Evolutionary conservation across 1,139 yeast genomes (phyloP).

Genomic region (Candida dubliniensis): DNA sequence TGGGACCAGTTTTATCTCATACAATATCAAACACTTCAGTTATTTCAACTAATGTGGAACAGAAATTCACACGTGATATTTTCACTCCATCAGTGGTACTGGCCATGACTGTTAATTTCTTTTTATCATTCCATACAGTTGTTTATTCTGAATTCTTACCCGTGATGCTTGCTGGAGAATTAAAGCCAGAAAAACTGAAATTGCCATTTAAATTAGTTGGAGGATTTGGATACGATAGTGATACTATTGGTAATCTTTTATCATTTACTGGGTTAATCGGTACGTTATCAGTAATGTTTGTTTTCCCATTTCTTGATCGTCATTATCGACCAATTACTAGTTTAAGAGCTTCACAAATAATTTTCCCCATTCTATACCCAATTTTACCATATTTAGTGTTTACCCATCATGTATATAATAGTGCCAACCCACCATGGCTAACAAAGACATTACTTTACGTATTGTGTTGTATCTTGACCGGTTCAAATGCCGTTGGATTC

Average conservation of each 20-base stretch:
- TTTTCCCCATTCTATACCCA: conserved; percentile 51
- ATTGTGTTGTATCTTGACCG: conserved; percentile 28
- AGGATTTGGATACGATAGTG: conserved; percentile 37
- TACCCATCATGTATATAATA: conserved; percentile 33
- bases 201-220: conserved; percentile 31
- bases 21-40: conserved; percentile 12
- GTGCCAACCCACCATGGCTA: conserved; percentile 24
- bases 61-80: conserved; percentile 16
- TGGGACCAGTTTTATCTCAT: conserved; percentile 15
- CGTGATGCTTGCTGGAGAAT: conserved; percentile 54
- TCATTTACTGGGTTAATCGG: conserved; percentile 61
- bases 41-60: conserved; percentile 12
- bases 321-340: conserved; percentile 46
- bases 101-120: conserved; percentile 42
- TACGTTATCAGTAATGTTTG: conserved; percentile 47
- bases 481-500: conserved; percentile 35
- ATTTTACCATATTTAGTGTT: conserved; percentile 52
- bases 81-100: conserved; percentile 40
- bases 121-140: conserved; percentile 51
- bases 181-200: conserved; percentile 30
- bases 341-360: conserved; percentile 38
- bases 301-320: conserved; percentile 58
- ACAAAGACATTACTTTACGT: conserved; percentile 25
- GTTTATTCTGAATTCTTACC: conserved; percentile 61
- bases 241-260: conserved; percentile 53